phyloP scores from a whole-genome alignment of 2,329 filamentous ascomycete species.

The Phyllosticta ampelicida region DNA sequence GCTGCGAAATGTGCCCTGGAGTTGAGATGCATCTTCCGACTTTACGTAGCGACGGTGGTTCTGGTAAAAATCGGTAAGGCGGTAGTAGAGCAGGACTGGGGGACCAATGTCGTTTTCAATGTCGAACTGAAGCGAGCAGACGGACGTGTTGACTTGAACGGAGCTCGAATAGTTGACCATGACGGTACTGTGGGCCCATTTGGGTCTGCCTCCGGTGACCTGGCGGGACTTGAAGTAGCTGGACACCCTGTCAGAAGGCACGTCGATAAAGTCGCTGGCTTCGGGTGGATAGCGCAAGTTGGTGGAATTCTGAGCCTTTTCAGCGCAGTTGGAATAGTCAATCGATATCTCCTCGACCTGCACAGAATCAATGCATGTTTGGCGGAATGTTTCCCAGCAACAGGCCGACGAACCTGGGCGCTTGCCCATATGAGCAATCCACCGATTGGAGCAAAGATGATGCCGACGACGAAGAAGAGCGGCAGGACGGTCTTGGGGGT shows the following conservation, averaged over 20 bases:
- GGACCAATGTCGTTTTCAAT: conserved; percentile 69
- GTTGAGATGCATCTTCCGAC: conserved; percentile 72
- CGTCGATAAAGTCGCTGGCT: conserved; percentile 31
- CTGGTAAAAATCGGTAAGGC: conserved; percentile 95
- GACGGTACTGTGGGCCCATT: conserved; percentile 24
- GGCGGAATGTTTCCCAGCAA: neutral
- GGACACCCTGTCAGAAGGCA: conserved; percentile 49
- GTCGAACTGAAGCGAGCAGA: conserved; percentile 66
- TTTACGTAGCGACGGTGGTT: conserved; percentile 95
- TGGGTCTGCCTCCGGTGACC: conserved; percentile 24
- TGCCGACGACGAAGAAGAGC: conserved; percentile 79
- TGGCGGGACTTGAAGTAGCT: conserved; percentile 59
- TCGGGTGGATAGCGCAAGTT: conserved; percentile 11
- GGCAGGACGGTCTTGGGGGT: conserved; percentile 90
- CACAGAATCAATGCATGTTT: neutral
- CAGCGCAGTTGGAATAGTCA: conserved; percentile 74
- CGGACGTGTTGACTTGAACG: conserved; percentile 25
- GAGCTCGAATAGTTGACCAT: conserved; percentile 26
- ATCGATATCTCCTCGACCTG: conserved; percentile 84
- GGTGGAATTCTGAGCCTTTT: conserved; percentile 35
- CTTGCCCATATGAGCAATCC: conserved; percentile 80
- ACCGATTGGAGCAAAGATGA: conserved; percentile 90
- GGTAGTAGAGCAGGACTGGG: conserved; percentile 88
- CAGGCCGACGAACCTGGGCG: conserved; percentile 47
- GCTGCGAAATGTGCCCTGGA: conserved; percentile 59